Evolutionary conservation across 805 yeast species (phyloP), one percentile per base, ranked within the genome.

Genomic region (Cyberlindnera lachancei): DNA sequence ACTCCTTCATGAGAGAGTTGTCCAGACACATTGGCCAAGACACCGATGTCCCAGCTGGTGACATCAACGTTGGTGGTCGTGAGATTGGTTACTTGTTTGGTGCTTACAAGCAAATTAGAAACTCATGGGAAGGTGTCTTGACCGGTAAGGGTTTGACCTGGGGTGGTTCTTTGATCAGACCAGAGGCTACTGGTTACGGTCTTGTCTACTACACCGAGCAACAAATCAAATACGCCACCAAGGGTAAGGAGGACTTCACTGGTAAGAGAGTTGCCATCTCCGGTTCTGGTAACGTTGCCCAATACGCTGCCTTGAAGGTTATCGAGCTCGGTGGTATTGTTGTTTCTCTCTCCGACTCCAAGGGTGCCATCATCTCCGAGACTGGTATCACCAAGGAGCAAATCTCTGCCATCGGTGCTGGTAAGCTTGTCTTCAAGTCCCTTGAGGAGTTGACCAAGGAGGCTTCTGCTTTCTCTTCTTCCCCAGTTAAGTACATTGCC

Each of bases 141-240:
- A 90, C 98, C 59, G 98, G 98, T 66, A 90, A 90, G 73, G 96
- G 96, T 56, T 73, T 88, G 57, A 68, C 81, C 61, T 92, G 96
- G 96, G 98, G 98, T 75, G 98, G 97, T 56, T 90, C 97, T 54
- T 73, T 90, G 61, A 88, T 90, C 68, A 83, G 98, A 68, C 96
- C 97, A 47, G 98, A 90, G 76, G 98, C 98, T 46, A 90, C 98
- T 43, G 98, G 98, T 64, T 90, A 79, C 73, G 98, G 98, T 68
- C 69, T 84, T 39, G 90, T 90, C 45, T 90, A 90, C 79, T 90
- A 84, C 72, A 94, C 88, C 47, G 95, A 87, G 68, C 86, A 90
- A 70, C 90, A 90, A 96, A 85, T 90, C 63, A 92, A 85, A 68
- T 78, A 79, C 63, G 96, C 95, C 45, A 70, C 94, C 42, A 62